A percentile compares a stretch with the other conserved stretches of the same genome.
Conservation (phyloP, 306 rosid species). For the Cucurbita pepo region DNA sequence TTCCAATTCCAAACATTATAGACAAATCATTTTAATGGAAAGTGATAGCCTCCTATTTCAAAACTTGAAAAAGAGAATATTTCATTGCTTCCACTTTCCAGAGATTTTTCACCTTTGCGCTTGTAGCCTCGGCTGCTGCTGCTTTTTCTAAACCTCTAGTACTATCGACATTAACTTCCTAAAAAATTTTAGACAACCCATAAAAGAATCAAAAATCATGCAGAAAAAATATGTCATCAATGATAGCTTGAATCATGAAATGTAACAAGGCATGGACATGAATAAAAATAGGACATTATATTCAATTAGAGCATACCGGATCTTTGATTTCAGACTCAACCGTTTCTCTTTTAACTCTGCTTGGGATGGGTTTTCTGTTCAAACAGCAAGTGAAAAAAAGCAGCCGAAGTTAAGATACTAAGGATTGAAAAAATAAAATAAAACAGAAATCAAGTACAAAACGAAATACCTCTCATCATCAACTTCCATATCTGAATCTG, state of each 20-base stretch:
- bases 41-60: not conserved
- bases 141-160: slow-evolving; percentile 26
- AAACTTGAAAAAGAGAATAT: not conserved
- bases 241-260: not conserved
- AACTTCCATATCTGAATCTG: slow-evolving; percentile 56
- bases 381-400: slow-evolving; percentile 10
- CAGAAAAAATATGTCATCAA: not conserved
- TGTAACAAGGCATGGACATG: not conserved
- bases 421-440: not conserved
- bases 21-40: not conserved
- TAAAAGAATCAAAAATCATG: not conserved
- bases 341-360: slow-evolving; percentile 62
- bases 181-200: not conserved
- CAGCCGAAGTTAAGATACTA: slow-evolving; percentile 2
- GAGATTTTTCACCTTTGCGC: slow-evolving; percentile 35
- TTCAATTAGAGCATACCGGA: slow-evolving; percentile 28
- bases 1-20: slow-evolving; percentile 3
- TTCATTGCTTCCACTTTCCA: not conserved
- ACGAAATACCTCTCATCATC: slow-evolving; percentile 46
- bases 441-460: slow-evolving; percentile 3
- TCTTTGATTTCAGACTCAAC: slow-evolving; percentile 52
- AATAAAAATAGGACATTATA: not conserved
- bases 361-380: slow-evolving; percentile 28
- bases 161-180: slow-evolving; percentile 38
- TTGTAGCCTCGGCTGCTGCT: slow-evolving; percentile 29